Base-by-base conservation (phyloP, 768 basidiomycete genomes). In the Leccinum barrowsii region DNA sequence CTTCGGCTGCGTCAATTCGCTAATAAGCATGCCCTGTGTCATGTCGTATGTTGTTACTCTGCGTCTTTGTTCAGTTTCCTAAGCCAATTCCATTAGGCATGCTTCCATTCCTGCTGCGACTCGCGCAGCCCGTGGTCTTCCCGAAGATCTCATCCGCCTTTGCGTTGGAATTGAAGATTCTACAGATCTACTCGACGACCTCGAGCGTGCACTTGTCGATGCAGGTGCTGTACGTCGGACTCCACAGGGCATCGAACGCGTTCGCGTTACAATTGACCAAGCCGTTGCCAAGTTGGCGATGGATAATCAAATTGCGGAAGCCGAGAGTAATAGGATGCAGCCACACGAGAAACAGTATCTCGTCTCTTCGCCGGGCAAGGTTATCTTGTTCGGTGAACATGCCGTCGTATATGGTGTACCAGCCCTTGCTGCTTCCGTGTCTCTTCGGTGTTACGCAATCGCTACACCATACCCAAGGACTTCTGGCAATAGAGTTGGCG, bases 111-210 rank as follows among this genome's bases (percentile, higher is more conserved):
- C 98, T 67, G 86, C 97, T 22, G 90, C 92, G 7, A 86, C 86
- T n/a, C 89, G 97, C 32, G 93, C 92, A n/a, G 94, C 87, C 42
- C 91, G 97, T 56, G 96, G 96, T 46, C 81, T 99, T 17, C 97
- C 97, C n/a, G 97, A 99, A 74, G 92, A 99, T 74, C 84, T 99
- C 52, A 98, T 99, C 65, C 90, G 97, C 49, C 82, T 99, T 48
- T 99, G 97, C 67, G 95, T 98, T 64, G 97, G 97, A 55, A 98
- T 99, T 60, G 97, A 99, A 75, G 97, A 99, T 73, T 80, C 92
- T 0, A 80, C 84, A 30, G 97, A 99, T 76, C 81, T 99, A 46
- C 78, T 98, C 40, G 95, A 97, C 70, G 97, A 99, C 73, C 85
- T 99, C 22, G 94, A 98, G 70, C 85, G 87, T 62, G 93, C 97